Percentiles rank a stretch among this genome's conserved stretches.
Evolutionary conservation across 768 basidiomycete genomes (phyloP).

Genomic region (Mrakia blollopis): DNA sequence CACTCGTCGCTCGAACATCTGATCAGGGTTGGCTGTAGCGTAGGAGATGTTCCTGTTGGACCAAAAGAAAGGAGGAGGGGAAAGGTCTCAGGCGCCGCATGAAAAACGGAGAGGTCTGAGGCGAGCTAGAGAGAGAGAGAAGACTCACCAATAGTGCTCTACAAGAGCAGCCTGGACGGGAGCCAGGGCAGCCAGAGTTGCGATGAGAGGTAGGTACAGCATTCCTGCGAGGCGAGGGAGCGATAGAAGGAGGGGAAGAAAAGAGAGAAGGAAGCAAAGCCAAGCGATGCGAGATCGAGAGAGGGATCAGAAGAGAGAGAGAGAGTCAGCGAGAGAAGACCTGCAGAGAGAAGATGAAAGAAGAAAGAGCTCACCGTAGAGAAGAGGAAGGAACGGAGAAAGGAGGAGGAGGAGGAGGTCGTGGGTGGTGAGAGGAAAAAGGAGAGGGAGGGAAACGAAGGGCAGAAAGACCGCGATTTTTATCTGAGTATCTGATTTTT

Average conservation of each 20-base stretch:
- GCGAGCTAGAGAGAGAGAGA: background rate
- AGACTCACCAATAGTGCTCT: conserved; percentile 39
- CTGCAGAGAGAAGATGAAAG: background rate
- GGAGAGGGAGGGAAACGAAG: no score
- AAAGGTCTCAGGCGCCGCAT: background rate
- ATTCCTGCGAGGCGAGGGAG: background rate
- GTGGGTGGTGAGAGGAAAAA: no score
- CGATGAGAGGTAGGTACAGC: conserved; percentile 6
- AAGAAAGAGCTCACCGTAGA: background rate
- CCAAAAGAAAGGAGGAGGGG: background rate
- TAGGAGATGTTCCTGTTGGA: conserved; percentile 72
- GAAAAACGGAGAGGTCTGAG: background rate
- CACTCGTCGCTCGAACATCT: conserved; percentile 58
- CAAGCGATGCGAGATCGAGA: background rate
- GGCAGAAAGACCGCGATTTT: no score
- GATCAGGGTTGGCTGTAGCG: conserved; percentile 77
- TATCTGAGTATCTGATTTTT: no score
- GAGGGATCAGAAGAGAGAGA: background rate
- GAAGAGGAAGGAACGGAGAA: no score
- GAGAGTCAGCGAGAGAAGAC: background rate
- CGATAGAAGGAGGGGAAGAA: background rate
- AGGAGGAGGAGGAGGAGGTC: no score
- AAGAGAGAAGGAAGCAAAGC: background rate
- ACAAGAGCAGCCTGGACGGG: conserved; percentile 38
- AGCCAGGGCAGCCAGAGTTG: conserved; percentile 6